Base-by-base conservation (phyloP, 106 monocot species). In the Apostasia shenzhenica region DNA sequence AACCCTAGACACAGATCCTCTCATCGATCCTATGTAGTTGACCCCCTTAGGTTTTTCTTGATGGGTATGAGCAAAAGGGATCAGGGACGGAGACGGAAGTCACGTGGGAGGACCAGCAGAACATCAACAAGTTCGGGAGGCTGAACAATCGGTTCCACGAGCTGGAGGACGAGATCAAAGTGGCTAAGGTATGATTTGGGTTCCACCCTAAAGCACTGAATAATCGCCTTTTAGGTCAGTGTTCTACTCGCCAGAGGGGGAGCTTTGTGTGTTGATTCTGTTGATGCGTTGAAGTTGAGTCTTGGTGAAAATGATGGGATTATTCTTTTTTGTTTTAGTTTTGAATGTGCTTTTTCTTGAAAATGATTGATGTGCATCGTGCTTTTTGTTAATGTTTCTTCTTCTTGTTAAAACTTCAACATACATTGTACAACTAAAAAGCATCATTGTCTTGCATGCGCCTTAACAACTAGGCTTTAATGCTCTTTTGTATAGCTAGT, bases 81-180 rank as follows among this genome's bases (percentile, higher is more conserved):
- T 76, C 70, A 6, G 90, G 87, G 41, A 60, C 90, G 71, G 86
- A 94, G 65, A 63, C 73, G 53, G 80, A 85, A 81, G 94, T 94
- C 68, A 94, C 94, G 42, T 94, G 94, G 94, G 94, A 94, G 67
- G 94, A 94, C 66, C 90, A 94, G 77, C 85, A 85, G 85, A 91
- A 91, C 77, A 91, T 95, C 65, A 95, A 95, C 80, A 85, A 78
- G 59, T 95, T 95, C 40, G 85, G 94, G 53, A 79, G 94, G 67
- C 71, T 95, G 74, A 95, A 95, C 79, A 95, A 88, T 76, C 68
- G 88, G 41, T 85, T 91, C 74, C 91, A 95, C 53, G 91, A 95
- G 75, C 91, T 91, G 41, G 87, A 94, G 42, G 94, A 95, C 40
- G 91, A 95, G 69, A 95, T 95, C 85, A 95, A 88, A 74, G 60